A percentile compares a stretch with the other conserved stretches of the same genome.
Conservation (phyloP, 805 yeast genomes). For the Barnettozyma pratensis region DNA sequence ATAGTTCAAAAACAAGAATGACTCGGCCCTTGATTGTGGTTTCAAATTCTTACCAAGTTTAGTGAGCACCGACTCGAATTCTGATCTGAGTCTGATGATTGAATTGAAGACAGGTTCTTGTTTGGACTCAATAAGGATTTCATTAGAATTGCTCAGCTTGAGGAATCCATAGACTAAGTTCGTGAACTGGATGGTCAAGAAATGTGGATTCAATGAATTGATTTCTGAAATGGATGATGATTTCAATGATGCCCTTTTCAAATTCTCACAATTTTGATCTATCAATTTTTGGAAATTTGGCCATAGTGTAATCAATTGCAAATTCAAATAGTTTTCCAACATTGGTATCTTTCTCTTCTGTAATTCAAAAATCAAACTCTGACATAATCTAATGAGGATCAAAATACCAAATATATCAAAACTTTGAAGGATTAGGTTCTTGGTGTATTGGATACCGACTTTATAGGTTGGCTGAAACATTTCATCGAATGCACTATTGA, state of each 20-base stretch:
- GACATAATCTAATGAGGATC: conserved; percentile 66
- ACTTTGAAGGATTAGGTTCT: conserved; percentile 31
- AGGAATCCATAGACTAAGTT: conserved; percentile 66
- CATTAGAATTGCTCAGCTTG: conserved; percentile 39
- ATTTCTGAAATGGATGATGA: conserved; percentile 25
- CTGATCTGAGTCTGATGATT: conserved; percentile 64
- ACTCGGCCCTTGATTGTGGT: conserved; percentile 40
- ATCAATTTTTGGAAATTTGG: conserved; percentile 75
- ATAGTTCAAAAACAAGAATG: conserved; percentile 59
- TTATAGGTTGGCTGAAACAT: conserved; percentile 51
- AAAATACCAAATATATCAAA: conserved; percentile 78
- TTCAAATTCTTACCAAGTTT: conserved; percentile 54
- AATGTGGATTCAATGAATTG: conserved; percentile 42
- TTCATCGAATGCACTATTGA: conserved; percentile 38
- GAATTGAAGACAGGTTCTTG: conserved; percentile 73
- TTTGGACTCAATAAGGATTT: conserved; percentile 24
- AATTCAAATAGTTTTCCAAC: conserved; percentile 63
- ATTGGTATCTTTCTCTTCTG: conserved; percentile 70
- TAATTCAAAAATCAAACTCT: conserved; percentile 56
- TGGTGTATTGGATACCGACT: conserved; percentile 45
- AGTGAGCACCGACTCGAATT: conserved; percentile 74
- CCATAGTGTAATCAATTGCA: conserved; percentile 70
- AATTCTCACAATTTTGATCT: conserved; percentile 69
- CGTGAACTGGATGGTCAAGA: conserved; percentile 75
- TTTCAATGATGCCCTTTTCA: conserved; percentile 43